Base-by-base conservation (phyloP, 768 basidiomycete genomes). In the Amyloporia xantha region DNA sequence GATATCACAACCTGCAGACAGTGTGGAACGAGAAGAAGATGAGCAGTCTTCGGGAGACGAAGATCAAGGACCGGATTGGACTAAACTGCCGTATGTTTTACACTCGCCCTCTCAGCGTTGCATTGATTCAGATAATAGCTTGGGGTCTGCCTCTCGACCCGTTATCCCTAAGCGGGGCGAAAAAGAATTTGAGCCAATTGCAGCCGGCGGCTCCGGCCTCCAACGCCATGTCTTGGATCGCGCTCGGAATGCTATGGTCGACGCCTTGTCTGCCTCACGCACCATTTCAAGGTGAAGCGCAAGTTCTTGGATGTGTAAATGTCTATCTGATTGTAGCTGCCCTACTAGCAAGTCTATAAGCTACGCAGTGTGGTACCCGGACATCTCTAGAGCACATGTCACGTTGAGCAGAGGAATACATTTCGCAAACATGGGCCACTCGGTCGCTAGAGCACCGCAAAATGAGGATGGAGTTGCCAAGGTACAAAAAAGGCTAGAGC, bases 91-190 rank as follows among this genome's bases (percentile, higher is more conserved):
- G 85, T 85, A 62, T 40, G 39, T 33, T 11, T 23, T 44, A 35
- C 17, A 26, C 37, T 28, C 26, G 15, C 19, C 4, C 15, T 42
- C 33, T 39, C 20, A n/a, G 12, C 39, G n/a, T 30, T n/a, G 24
- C 27, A 23, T 19, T 42, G 28, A 15, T 15, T n/a, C 10, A 17
- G 23, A 38, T 37, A 20, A 48, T 47, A 27, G 49, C 41, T 39
- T 54, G 45, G 19, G 40, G 44, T 50, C 57, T 9, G 57, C 57
- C 13, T 58, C 66, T 4, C 77, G 83, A 35, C 87, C 86, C 2
- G 72, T 87, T 5, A 94, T 99, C 44, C 96, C 96, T 5, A 94
- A 90, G 65, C 80, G 96, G 23, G 96, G 96, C 1, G 96, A 98
- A 67, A 98, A 99, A 63, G 94, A 98, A 55, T 98, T 92, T 56